Conservation (phyloP, 345 rosid species). For the Acer saccharum region DNA sequence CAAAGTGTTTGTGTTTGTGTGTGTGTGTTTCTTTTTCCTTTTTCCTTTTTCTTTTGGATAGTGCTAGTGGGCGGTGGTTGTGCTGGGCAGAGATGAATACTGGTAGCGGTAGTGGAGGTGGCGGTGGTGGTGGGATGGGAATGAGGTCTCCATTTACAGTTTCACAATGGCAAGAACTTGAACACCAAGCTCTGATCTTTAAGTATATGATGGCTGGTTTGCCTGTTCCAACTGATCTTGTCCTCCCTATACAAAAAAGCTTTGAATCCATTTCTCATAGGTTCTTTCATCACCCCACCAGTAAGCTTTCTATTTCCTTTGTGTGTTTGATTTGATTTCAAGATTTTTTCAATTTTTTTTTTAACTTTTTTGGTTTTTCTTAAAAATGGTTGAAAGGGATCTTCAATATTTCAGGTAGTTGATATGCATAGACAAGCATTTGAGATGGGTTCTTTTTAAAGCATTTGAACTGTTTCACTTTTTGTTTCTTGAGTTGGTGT, state of each 20-base stretch:
- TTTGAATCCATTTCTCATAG: constrained; percentile 51
- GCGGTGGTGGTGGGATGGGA: constrained; percentile 25
- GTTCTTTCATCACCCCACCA: constrained; percentile 49
- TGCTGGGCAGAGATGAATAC: constrained; percentile 1
- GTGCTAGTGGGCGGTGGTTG: neutral
- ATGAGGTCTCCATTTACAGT: constrained; percentile 56
- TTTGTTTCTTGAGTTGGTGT: neutral
- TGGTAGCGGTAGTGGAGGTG: constrained; percentile 22
- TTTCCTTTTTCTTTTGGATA: neutral
- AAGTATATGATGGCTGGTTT: constrained; percentile 63
- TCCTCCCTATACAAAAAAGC: constrained; percentile 55
- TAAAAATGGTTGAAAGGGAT: neutral
- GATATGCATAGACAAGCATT: neutral
- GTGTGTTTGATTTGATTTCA: constrained; percentile 18
- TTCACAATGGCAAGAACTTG: constrained; percentile 64
- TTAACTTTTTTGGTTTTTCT: neutral
- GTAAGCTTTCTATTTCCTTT: constrained; percentile 26
- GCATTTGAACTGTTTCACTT: neutral
- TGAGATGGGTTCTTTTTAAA: neutral
- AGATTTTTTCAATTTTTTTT: constrained; percentile 8
- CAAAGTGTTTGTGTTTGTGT: too few relatives aligned
- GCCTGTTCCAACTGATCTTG: constrained; percentile 61
- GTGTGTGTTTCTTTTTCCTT: neutral
- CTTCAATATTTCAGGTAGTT: neutral
- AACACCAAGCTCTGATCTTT: constrained; percentile 62